Conservation (phyloP, 2,329 filamentous ascomycete species). For the Aspergillus persii region DNA sequence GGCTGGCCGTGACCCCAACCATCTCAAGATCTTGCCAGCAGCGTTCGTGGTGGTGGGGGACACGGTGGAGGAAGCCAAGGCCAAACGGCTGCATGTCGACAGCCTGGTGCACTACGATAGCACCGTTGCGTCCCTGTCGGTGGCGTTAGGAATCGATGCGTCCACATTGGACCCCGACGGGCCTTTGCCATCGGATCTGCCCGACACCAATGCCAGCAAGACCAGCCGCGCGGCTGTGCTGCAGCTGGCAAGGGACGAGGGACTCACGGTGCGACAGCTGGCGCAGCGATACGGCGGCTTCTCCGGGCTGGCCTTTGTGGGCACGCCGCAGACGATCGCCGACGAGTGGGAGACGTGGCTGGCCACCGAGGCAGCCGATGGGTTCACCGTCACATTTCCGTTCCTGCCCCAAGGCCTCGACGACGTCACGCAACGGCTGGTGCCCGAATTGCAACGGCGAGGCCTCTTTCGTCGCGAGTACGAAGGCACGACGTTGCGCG, state of each 20-base stretch:
- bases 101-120: constrained; percentile 56
- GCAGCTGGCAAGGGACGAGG: constrained; percentile 46
- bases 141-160: constrained; percentile 49
- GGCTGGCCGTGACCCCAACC: constrained; percentile 46
- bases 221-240: constrained; percentile 47
- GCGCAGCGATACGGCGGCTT: constrained; percentile 53
- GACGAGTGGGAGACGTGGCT: constrained; percentile 53
- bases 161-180: constrained; percentile 50
- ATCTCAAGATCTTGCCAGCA: constrained; percentile 54
- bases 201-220: constrained; percentile 56
- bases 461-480: constrained; percentile 55
- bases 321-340: constrained; percentile 49
- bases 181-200: constrained; percentile 49
- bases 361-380: constrained; percentile 49
- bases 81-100: constrained; percentile 51
- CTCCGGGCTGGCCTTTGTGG: constrained; percentile 52
- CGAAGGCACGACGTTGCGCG: constrained; percentile 51
- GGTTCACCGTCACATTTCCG: constrained; percentile 52
- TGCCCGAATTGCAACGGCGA: constrained; percentile 53
- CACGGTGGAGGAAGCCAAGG: constrained; percentile 48
- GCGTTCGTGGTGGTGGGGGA: constrained; percentile 53
- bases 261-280: constrained; percentile 52
- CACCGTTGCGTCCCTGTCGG: constrained; percentile 53
- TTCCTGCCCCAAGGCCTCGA: constrained; percentile 53
- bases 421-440: constrained; percentile 46